Conservation (phyloP, 139 green algal genomes). For the Chlamydomonas incerta region DNA sequence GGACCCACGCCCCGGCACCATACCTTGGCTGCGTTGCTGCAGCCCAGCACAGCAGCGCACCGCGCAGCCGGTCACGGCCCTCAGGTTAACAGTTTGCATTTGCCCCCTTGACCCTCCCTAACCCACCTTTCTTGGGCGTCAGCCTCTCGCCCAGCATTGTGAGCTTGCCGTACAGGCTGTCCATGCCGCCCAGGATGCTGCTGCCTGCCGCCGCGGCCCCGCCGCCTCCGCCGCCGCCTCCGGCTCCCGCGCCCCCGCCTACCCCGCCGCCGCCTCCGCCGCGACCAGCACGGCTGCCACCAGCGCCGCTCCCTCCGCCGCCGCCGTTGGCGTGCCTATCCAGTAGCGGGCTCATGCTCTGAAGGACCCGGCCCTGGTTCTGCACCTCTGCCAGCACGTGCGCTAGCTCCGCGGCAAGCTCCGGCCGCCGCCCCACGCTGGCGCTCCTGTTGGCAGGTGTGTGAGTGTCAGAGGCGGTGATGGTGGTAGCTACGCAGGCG, state of each 20-base stretch:
- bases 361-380: neutral
- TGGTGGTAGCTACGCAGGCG: too few relatives aligned
- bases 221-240: neutral
- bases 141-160: neutral
- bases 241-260: neutral
- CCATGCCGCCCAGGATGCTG: slow-evolving; percentile 5
- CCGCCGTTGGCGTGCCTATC: neutral
- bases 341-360: neutral
- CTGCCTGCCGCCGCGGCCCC: neutral
- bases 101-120: too few relatives aligned
- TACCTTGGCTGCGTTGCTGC: too few relatives aligned
- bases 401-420: neutral
- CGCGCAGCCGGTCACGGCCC: too few relatives aligned
- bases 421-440: neutral
- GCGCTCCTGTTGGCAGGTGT: slow-evolving; percentile 32
- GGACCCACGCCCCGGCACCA: too few relatives aligned
- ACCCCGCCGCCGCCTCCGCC: neutral
- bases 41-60: too few relatives aligned
- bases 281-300: too few relatives aligned
- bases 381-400: neutral
- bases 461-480: too few relatives aligned
- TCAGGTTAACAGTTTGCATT: too few relatives aligned
- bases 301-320: too few relatives aligned
- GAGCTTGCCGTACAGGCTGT: slow-evolving; percentile 6
- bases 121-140: slow-evolving; percentile 21